A percentile compares a stretch with the other conserved stretches of the same genome.
Conservation (phyloP, 2,329 filamentous ascomycete species). For the Coniochaeta sp. region DNA sequence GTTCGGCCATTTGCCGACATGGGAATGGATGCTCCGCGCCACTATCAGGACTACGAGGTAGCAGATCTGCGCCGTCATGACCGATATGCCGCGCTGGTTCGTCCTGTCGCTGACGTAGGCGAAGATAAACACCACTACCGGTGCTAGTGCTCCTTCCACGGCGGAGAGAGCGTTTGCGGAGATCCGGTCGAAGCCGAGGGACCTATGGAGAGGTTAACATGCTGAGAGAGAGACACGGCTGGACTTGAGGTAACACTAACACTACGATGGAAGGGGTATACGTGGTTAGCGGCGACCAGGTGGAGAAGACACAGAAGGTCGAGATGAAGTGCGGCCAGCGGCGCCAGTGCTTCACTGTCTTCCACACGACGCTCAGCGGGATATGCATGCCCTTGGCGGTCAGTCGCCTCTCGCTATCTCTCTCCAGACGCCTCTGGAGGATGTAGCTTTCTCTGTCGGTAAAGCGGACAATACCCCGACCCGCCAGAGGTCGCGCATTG, state of each 20-base stretch:
- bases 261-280: slow-evolving; percentile 41
- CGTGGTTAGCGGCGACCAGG: slow-evolving; percentile 43
- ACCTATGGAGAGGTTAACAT: slow-evolving; percentile 13
- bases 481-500: slow-evolving; percentile 28
- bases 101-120: slow-evolving; percentile 40
- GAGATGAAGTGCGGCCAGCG: slow-evolving; percentile 42
- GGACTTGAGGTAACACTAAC: slow-evolving; percentile 12
- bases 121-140: slow-evolving; percentile 40
- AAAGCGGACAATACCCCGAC: slow-evolving; percentile 30
- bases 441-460: slow-evolving; percentile 23
- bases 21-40: slow-evolving; percentile 24
- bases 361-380: slow-evolving; percentile 30
- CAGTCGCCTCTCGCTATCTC: slow-evolving; percentile 19
- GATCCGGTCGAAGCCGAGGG: slow-evolving; percentile 33
- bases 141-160: slow-evolving; percentile 32
- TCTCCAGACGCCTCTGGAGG: slow-evolving; percentile 26
- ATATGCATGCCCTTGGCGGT: slow-evolving; percentile 29
- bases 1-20: slow-evolving; percentile 38
- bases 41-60: slow-evolving; percentile 32
- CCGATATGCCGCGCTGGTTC: slow-evolving; percentile 32
- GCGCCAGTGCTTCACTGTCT: slow-evolving; percentile 34
- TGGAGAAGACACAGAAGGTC: slow-evolving; percentile 43
- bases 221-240: not conserved
- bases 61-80: slow-evolving; percentile 34
- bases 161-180: slow-evolving; percentile 40